phyloP scores from a whole-genome alignment of 1,139 yeast genomes.

The Candida tropicalis region DNA sequence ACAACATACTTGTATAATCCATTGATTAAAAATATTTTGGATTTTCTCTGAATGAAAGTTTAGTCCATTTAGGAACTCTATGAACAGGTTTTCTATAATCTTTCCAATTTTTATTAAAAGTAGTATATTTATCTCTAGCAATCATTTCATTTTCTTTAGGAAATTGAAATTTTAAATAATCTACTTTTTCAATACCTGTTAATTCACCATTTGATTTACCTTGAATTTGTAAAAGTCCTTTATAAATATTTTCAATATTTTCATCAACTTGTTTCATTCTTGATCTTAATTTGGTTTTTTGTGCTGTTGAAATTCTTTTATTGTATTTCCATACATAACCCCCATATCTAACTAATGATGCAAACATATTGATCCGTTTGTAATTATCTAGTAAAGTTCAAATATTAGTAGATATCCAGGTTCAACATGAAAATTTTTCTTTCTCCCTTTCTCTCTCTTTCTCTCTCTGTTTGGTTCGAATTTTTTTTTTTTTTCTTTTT shows the following conservation, averaged over 20 bases:
- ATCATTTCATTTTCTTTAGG: conserved; percentile 85
- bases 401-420: neutral
- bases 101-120: conserved; percentile 72
- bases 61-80: conserved; percentile 88
- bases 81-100: conserved; percentile 90
- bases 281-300: conserved; percentile 80
- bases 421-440: neutral
- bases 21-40: conserved; percentile 79
- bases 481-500: neutral
- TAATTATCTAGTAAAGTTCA: neutral
- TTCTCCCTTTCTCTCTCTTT: conserved; percentile 1
- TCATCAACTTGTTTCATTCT: conserved; percentile 81
- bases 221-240: conserved; percentile 48
- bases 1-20: too few species aligned
- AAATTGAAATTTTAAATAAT: conserved; percentile 54
- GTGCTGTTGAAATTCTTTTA: conserved; percentile 74
- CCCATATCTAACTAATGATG: conserved; percentile 64
- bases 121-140: conserved; percentile 82
- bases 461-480: neutral
- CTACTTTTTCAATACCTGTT: conserved; percentile 54
- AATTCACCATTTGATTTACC: conserved; percentile 34
- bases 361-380: conserved; percentile 55
- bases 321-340: conserved; percentile 82
- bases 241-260: conserved; percentile 69
- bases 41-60: conserved; percentile 74